Evolutionary conservation across 2,329 filamentous ascomycete species (phyloP), one percentile per base, ranked within the genome.

Genomic region (Aspergillus phoenicis): DNA sequence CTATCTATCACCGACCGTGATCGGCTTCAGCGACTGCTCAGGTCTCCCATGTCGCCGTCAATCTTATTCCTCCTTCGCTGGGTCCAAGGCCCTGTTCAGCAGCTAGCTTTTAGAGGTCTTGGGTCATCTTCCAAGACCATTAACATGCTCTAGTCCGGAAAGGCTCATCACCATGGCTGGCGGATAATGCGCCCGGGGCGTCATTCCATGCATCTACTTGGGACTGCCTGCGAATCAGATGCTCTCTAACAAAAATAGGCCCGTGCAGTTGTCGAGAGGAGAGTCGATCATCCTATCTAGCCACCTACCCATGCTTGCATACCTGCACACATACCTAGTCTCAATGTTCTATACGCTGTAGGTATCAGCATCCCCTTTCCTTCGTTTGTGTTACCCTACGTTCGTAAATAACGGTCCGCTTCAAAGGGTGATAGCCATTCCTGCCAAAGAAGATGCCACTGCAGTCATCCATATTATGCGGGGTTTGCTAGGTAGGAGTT

Each of bases 181-280:
- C 41, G 48, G 38, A 61, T 57, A 52, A 56, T 62, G 58, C 48
- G 60, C 57, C 43, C 49, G 39, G 51, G 47, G 59, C 57, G 59
- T 54, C 53, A 45, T 45, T 45, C 38, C 24, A 30, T 55, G 52
- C 41, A 33, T 33, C 39, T 17, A 43, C 41, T 45, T 45, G n/a
- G n/a, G n/a, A 33, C 30, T 20, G 20, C 39, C 41, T 47, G 53
- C 53, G 13, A 55, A 56, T 56, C 53, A 45, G 53, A 56, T 36
- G 26, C 20, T 36, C 6, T 33, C 28, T 33, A 56, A 56, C 53
- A 20, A 22, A 26, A 17, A 43, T 45, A 56, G 53, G 53, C 24
- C 53, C 39, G 53, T 47, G 41, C 53, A 47, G 39, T 39, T 26
- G 39, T 55, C 24, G 24, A 28, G 41, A 20, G 39, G 30, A 36